Evolutionary conservation across 2,329 filamentous ascomycete genomes (phyloP).

Genomic region (Truncatella angustata): DNA sequence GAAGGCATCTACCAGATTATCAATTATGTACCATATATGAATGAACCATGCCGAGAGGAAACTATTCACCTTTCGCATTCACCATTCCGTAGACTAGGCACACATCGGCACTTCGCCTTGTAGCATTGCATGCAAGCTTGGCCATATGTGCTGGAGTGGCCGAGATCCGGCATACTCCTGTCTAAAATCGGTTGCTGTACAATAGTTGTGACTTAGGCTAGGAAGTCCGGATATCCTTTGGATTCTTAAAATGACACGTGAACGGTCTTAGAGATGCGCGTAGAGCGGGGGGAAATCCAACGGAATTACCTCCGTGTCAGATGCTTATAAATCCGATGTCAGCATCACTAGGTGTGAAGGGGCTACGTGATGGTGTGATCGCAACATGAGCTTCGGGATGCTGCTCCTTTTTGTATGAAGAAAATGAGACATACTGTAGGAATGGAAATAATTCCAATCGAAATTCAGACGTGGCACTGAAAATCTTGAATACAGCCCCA

Average conservation of each 20-base stretch:
- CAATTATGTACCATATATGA: neutral
- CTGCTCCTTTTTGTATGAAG: no score
- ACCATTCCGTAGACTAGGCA: conserved; percentile 14
- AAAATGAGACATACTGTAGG: no score
- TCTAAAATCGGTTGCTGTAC: conserved; percentile 1
- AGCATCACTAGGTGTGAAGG: no score
- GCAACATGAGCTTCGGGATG: no score
- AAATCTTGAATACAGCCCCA: neutral
- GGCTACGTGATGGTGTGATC: no score
- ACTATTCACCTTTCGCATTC: conserved; percentile 18
- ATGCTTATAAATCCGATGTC: no score
- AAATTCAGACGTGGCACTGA: neutral
- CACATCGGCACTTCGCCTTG: conserved; percentile 22
- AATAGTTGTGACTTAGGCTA: neutral
- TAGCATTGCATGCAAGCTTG: conserved; percentile 23
- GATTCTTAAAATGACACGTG: no score
- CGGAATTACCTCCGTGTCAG: neutral
- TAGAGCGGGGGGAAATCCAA: neutral
- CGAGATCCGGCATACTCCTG: conserved; percentile 7
- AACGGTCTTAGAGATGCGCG: neutral
- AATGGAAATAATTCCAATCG: no score
- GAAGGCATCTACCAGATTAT: conserved; percentile 25
- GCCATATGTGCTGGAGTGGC: conserved; percentile 16
- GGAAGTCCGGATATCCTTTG: neutral
- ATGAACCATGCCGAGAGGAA: neutral